These are phyloP conservation scores for Priceomyces medius DNA, from an alignment of 805 yeast genomes.

Conservation along the genomic window DNA sequence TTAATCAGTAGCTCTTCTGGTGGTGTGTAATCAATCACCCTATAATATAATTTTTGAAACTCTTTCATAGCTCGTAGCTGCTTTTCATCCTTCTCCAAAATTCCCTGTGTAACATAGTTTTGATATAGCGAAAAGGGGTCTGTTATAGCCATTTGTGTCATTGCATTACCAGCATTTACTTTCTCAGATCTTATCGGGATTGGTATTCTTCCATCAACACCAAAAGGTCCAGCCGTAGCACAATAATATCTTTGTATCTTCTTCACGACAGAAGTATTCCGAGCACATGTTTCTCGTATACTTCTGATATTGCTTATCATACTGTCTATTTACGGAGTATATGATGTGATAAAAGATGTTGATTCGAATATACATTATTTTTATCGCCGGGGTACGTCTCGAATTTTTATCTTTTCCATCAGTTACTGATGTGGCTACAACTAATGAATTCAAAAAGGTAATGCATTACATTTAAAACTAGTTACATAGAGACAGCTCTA, in stretches of 20 bases:
- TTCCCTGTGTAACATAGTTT: constrained; percentile 50
- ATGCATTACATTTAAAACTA: too few species aligned
- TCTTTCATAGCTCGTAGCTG: constrained; percentile 64
- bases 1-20: constrained; percentile 45
- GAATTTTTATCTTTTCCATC: neutral
- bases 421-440: too few species aligned
- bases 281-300: neutral
- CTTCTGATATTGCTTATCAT: too few species aligned
- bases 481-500: too few species aligned
- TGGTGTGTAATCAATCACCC: constrained; percentile 61
- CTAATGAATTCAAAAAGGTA: too few species aligned
- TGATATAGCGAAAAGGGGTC: constrained; percentile 64
- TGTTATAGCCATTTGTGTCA: constrained; percentile 42
- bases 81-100: constrained; percentile 52
- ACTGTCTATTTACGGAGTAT: too few species aligned
- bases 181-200: neutral
- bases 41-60: constrained; percentile 57
- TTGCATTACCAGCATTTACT: neutral
- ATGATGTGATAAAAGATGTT: too few species aligned
- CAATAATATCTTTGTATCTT: neutral
- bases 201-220: constrained; percentile 40
- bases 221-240: constrained; percentile 33
- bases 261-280: neutral
- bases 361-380: neutral
- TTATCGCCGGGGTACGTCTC: neutral